Evolutionary conservation across 2,329 filamentous ascomycete genomes (phyloP), one percentile per base, ranked within the genome.

Genomic region (Periconia macrospinosa): DNA sequence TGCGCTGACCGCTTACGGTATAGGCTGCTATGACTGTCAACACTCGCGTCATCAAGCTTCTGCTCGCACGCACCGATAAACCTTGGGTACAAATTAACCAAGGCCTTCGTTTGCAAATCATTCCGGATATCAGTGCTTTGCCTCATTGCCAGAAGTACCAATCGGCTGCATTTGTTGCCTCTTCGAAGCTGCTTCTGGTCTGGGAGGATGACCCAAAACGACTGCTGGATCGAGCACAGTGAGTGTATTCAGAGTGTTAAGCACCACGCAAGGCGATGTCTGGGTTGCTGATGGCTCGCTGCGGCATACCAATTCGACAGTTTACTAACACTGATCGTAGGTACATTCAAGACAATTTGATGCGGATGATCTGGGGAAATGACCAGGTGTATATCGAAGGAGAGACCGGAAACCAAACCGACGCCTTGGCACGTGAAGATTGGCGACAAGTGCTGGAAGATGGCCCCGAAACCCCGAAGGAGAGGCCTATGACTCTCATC

Each of bases 131-230:
- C 52, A 74, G 76, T 2, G 79, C 82, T 46, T 75, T 89, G 5
- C 81, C 83, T 0, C 71, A 76, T 20, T 87, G 84, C 6, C 82
- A 89, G 54, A 92, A 91, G 70, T 85, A 91, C 69, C 90, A 93
- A 68, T 92, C 89, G 60, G 90, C 89, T 13, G 90, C 90, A 8
- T 92, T 93, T 68, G 81, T 93, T 41, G 86, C 88, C 2, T 84
- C 83, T 0, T 86, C 90, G 57, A 84, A 84, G 5, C 77, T 92
- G 6, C 77, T 94, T 1, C 78, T 93, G 1, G 89, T 93, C 1
- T 94, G 90, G 90, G 90, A 93, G 60, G 90, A 93, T 60, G 88
- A 92, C 52, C 84, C 89, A 0, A 78, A 87, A 52, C 85, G 91
- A 65, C 77, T 93, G 9, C 79, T 92, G 6, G 76, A 83, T 51